These are phyloP conservation scores for Ustilago crameri DNA, from an alignment of 1,284 basidiomycete genomes.

Conservation along the genomic window DNA sequence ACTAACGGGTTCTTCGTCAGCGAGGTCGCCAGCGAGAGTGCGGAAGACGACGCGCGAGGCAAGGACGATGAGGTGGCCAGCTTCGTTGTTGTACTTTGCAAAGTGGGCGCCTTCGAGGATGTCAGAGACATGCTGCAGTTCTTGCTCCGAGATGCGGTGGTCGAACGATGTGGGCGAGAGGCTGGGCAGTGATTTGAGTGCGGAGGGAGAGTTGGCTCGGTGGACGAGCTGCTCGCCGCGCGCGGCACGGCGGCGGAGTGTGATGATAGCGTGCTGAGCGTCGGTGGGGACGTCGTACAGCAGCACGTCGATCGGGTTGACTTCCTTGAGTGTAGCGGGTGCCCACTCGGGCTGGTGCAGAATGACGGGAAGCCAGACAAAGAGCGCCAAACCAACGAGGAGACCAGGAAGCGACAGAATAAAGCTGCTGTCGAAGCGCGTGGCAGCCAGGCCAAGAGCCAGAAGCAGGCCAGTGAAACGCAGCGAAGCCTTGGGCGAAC, in stretches of 20 bases:
- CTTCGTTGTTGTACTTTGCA: conserved; percentile 1
- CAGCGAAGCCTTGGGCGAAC: conserved; percentile 39
- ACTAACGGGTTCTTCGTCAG: conserved; percentile 2
- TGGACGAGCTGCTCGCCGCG: conserved; percentile 36
- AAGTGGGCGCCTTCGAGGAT: conserved; percentile 26
- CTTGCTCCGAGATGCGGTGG: conserved; percentile 21
- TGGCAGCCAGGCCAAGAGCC: conserved; percentile 13
- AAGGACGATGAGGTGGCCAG: conserved; percentile 26
- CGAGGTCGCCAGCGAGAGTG: conserved; percentile 4
- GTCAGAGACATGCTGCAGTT: conserved; percentile 25
- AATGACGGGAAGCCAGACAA: conserved; percentile 44
- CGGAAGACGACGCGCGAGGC: conserved; percentile 32
- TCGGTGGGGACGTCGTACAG: conserved; percentile 57
- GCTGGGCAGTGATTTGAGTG: not conserved
- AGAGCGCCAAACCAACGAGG: conserved; percentile 37
- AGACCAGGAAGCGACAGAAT: conserved; percentile 32
- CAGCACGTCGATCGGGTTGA: conserved; percentile 34
- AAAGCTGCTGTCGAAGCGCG: conserved; percentile 8
- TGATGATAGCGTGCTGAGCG: conserved; percentile 48
- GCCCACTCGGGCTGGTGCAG: conserved; percentile 47
- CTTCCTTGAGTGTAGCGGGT: conserved; percentile 16
- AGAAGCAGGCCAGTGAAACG: conserved; percentile 20
- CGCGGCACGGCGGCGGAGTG: conserved; percentile 40
- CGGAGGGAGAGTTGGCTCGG: not conserved
- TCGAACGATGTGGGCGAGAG: conserved; percentile 29